Evolutionary conservation across 2,329 filamentous ascomycete species (phyloP).

Genomic region (Albifimbria verrucaria): DNA sequence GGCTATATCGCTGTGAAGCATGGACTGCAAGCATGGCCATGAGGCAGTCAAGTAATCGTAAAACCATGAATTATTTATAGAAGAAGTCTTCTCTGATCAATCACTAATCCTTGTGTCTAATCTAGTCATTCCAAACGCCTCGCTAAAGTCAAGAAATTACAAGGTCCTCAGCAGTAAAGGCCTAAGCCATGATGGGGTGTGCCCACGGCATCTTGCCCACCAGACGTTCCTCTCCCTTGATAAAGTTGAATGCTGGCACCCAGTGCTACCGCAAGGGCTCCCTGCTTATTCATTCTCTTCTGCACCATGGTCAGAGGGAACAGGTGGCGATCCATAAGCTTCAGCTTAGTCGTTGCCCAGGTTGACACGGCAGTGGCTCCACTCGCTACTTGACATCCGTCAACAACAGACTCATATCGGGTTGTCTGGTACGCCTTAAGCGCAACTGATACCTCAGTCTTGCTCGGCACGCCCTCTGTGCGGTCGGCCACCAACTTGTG

Average conservation of each 20-base stretch:
- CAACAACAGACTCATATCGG: constrained; percentile 8
- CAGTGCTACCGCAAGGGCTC: constrained; percentile 6
- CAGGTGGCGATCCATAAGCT: constrained; percentile 13
- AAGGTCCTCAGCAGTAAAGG: too few relatives aligned
- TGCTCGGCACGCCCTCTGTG: background rate
- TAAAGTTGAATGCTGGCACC: constrained; percentile 6
- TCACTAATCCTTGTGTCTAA: too few relatives aligned
- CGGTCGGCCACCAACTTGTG: constrained; percentile 2
- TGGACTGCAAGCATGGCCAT: too few relatives aligned
- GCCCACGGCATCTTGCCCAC: constrained; percentile 2
- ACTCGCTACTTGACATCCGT: constrained; percentile 5
- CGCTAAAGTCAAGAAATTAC: too few relatives aligned
- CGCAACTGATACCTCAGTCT: constrained; percentile 2
- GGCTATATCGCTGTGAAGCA: too few relatives aligned
- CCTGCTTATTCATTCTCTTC: constrained; percentile 6
- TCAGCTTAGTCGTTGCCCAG: constrained; percentile 12
- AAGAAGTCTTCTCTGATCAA: too few relatives aligned
- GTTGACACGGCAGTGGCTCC: constrained; percentile 11
- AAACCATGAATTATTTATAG: too few relatives aligned
- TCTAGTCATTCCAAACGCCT: too few relatives aligned
- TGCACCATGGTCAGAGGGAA: constrained; percentile 7
- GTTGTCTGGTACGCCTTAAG: constrained; percentile 11
- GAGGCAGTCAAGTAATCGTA: too few relatives aligned
- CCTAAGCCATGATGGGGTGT: background rate
- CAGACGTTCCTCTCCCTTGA: constrained; percentile 1